These are phyloP conservation scores for Thoreauomyces humboldtii DNA, from an alignment of 192 early-diverging fungal genomes.

Conservation along the genomic window DNA sequence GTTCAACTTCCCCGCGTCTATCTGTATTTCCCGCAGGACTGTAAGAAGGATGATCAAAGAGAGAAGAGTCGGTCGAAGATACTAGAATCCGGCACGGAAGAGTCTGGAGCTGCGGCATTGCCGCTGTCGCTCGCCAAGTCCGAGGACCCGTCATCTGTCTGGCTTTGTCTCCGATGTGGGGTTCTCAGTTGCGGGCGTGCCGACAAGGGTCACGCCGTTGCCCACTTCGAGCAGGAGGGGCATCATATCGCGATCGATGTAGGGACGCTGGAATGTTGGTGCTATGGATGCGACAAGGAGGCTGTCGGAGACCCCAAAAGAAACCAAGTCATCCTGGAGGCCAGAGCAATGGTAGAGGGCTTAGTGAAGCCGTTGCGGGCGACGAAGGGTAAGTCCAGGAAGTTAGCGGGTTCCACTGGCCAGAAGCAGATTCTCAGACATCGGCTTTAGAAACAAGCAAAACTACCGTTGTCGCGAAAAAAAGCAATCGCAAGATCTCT, in stretches of 20 bases:
- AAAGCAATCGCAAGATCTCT: slow-evolving; percentile 1
- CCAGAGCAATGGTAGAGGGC: slow-evolving; percentile 21
- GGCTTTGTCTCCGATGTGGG: slow-evolving; percentile 43
- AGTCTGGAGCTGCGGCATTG: background rate
- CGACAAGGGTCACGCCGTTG: slow-evolving; percentile 34
- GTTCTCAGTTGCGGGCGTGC: slow-evolving; percentile 32
- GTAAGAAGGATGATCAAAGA: slow-evolving; percentile 8
- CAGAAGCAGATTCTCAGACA: no score
- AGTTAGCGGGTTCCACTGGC: background rate
- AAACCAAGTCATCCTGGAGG: slow-evolving; percentile 37
- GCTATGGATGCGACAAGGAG: slow-evolving; percentile 44
- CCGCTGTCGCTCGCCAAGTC: background rate
- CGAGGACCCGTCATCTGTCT: slow-evolving; percentile 23
- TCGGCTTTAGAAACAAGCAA: background rate
- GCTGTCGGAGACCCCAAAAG: slow-evolving; percentile 10
- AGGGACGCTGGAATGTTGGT: slow-evolving; percentile 33
- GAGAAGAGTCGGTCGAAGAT: background rate
- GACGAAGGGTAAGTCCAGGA: background rate
- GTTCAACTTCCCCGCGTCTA: background rate
- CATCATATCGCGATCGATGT: slow-evolving; percentile 33
- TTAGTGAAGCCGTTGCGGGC: background rate
- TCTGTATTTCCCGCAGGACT: background rate
- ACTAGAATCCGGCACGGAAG: background rate
- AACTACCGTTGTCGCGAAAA: background rate
- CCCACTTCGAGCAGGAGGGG: slow-evolving; percentile 22